Evolutionary conservation across 2,329 filamentous ascomycete genomes (phyloP), one percentile per base, ranked within the genome.

Genomic region (Aureobasidium melanogenum): DNA sequence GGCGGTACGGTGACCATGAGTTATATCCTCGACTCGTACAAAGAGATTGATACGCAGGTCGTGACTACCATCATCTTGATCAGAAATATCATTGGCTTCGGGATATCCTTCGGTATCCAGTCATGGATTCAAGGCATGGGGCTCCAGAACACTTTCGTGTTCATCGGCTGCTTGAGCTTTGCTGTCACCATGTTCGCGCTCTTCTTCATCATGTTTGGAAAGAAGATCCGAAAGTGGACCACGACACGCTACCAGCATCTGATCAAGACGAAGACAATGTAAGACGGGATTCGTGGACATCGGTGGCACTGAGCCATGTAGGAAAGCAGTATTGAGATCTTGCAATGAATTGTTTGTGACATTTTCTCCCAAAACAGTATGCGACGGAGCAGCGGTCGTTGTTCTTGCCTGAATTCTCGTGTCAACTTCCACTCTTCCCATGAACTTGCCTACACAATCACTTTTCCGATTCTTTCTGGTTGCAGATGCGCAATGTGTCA

Each of bases 11-110:
- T 62, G 9, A 62, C 63, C 10, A 63, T 66, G 47, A 63, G 63
- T 10, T 67, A 68, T 39, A 62, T 60, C 12, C 63, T 66, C 34
- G 66, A 68, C 48, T 65, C 64, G 32, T 67, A 66, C 61, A 62
- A 56, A 34, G 56, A 62, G 55, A 62, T 64, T 22, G 60, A 60
- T 38, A 58, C 47, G 3, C 60, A 64, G 24, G 63, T 62, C 12
- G 60, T 65, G 36, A 65, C 65, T 9, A 65, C 64, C 14, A 63
- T 66, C 19, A 63, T 68, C 9, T 56, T 66, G 5, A 61, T 67
- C 41, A 38, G 63, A 14, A 64, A 64, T 19, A 68, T 71, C 30
- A 50, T 64, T 15, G 61, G 61, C 6, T 63, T 63, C 30, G 61
- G 32, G 0, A 51, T 63, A 1, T 58, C 56, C 7, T 64, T 47